Evolutionary conservation across 1,284 basidiomycete genomes (phyloP).

Genomic region (Microbotryum scabiosae): DNA sequence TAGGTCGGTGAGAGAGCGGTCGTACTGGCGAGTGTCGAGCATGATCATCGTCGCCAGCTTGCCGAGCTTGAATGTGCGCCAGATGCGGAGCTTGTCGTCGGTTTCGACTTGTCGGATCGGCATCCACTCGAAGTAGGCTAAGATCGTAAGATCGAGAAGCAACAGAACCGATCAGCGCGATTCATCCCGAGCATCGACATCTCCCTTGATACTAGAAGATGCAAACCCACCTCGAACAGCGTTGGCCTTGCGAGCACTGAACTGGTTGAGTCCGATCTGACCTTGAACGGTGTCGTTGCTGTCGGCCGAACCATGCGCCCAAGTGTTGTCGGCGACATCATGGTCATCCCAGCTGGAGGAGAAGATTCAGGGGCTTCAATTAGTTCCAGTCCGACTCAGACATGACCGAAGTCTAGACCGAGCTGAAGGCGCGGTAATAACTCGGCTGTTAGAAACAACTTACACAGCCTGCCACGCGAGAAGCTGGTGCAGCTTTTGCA

Average conservation of each 20-base stretch:
- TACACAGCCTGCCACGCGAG: conserved; percentile 51
- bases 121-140: conserved; percentile 58
- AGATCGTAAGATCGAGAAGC: neutral
- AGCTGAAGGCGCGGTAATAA: too few relatives aligned
- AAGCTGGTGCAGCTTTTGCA: conserved; percentile 48
- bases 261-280: conserved; percentile 35
- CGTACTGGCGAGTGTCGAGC: conserved; percentile 60
- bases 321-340: conserved; percentile 56
- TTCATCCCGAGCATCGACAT: neutral
- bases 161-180: neutral
- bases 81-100: conserved; percentile 56
- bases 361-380: neutral
- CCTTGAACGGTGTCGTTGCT: conserved; percentile 51
- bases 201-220: neutral
- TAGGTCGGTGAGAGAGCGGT: conserved; percentile 56
- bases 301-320: conserved; percentile 56
- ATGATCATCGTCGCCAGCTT: conserved; percentile 49
- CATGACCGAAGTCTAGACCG: too few relatives aligned
- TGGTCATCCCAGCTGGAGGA: conserved; percentile 51
- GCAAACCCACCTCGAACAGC: conserved; percentile 47
- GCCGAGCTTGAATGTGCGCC: conserved; percentile 59
- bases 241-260: conserved; percentile 56
- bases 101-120: conserved; percentile 57
- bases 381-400: neutral
- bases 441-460: neutral